Evolutionary conservation across 2,329 filamentous ascomycete genomes (phyloP), one percentile per base, ranked within the genome.

Genomic region (Aspergillus fumigatiaffinis): DNA sequence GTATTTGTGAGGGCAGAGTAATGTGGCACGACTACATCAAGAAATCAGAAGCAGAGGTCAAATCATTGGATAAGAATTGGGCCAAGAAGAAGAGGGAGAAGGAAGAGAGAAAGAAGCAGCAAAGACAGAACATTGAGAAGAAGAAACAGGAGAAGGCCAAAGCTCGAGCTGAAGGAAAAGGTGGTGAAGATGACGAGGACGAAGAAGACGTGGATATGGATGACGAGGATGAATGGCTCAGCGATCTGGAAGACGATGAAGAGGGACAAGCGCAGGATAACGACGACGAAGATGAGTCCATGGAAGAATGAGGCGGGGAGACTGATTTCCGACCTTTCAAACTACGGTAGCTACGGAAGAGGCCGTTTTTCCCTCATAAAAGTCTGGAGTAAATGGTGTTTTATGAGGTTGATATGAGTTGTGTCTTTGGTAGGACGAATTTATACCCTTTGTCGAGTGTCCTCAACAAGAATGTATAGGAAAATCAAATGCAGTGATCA

Each of bases 1-100:
- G 93, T 1, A 76, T 97, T 6, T 97, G 92, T 68, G 83, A 84
- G 26, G 94, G 94, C 51, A 94, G 91, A 72, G 84, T 96, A 56
- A 90, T 99, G 89, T 99, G 94, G 94, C 94, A 99, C 74, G 92
- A 97, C 71, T 95, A 91, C 71, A 87, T 97, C 53, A 85, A 88
- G 71, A 99, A 99, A 82, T 86, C 85, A 6, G 86, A 86, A 65
- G 83, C 85, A 20, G 92, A 99, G 73, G 78, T 91, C 56, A 84
- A 87, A 70, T 85, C 89, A 62, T 76, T 97, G 66, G 92, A 97
- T 65, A 85, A 87, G 78, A 84, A 85, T 64, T 97, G 94, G 90
- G 88, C 92, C 64, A 78, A 88, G 76, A 84, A 85, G 68, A 83
- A 84, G 56, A 85, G 87, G 67, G 90, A 94, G 72, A 97, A 95